Evolutionary conservation across 2,329 filamentous ascomycete species (phyloP).

Genomic region (Aureobasidium sp.): DNA sequence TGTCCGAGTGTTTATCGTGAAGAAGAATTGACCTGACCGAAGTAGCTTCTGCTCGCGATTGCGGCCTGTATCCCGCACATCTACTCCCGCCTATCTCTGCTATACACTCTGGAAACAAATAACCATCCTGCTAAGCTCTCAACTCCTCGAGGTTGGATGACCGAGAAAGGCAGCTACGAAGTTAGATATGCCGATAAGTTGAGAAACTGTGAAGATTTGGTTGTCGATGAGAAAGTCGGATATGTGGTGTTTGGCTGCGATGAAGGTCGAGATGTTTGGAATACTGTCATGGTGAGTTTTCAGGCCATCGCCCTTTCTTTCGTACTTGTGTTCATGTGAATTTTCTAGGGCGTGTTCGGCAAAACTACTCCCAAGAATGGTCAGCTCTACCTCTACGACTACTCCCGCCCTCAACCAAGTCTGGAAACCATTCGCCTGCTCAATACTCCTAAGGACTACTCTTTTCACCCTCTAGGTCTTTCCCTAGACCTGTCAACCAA

Average conservation of each 20-base stretch:
- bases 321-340: neutral
- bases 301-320: neutral
- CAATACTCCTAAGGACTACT: slow-evolving; percentile 18
- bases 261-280: slow-evolving; percentile 35
- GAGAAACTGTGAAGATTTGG: slow-evolving; percentile 38
- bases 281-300: slow-evolving; percentile 36
- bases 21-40: neutral
- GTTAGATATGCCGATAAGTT: slow-evolving; percentile 30
- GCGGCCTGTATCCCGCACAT: neutral
- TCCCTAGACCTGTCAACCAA: slow-evolving; percentile 28
- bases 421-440: slow-evolving; percentile 23
- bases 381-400: slow-evolving; percentile 33
- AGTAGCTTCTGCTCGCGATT: neutral
- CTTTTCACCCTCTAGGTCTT: slow-evolving; percentile 38
- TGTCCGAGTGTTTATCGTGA: neutral
- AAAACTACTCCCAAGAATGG: slow-evolving; percentile 18
- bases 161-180: slow-evolving; percentile 18
- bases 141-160: slow-evolving; percentile 5
- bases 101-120: neutral
- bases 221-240: slow-evolving; percentile 29
- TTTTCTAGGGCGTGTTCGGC: slow-evolving; percentile 11
- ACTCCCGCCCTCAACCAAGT: slow-evolving; percentile 21
- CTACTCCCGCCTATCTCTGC: slow-evolving; percentile 1
- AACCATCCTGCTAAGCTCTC: neutral
- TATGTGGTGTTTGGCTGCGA: slow-evolving; percentile 38